Evolutionary conservation across 2,329 filamentous ascomycete species (phyloP), one percentile per base, ranked within the genome.

Genomic region (Hortaea werneckii): DNA sequence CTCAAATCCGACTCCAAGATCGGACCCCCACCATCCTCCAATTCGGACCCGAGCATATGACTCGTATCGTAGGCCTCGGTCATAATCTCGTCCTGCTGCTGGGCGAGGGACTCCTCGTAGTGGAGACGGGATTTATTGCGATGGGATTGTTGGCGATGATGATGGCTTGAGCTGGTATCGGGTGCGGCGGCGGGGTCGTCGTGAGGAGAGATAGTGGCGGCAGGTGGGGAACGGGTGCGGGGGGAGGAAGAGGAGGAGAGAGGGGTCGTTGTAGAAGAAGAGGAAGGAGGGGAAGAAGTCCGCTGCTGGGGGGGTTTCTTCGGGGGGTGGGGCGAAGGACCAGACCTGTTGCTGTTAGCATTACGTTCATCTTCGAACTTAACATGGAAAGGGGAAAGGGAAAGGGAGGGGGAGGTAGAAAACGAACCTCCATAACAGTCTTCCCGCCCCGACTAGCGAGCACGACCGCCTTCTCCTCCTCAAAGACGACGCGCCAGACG

Each of bases 401-500:
- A 35, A 35, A 13, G 40, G 13, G 20, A 13, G 3, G 3, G 13
- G 20, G 40, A 8, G 28, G 40, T n/a, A n/a, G n/a, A 65, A 50
- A 35, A 46, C 47, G 35, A 32, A 94, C 90, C 82, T 98, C 92
- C 92, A 98, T 98, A 51, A 96, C 85, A 0, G 94, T 96, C 51
- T 89, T 81, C 46, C 82, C 83, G 43, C 80, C 80, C 49, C 90
- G 78, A 57, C 87, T 83, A 6, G 92, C 92, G 75, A 98, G 85
- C 29, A 95, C 90, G 29, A 98, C 90, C 48, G 90, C 94, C 66
- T 95, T 96, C 67, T 98, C 92, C 54, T 56, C 90, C 62, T 98
- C 92, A 64, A 98, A 98, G 0, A 94, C 92, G 30, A 98, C 90
- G 49, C 92, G 79, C 92, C 92, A 98, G 0, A 98, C 92, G 11